phyloP scores from a whole-genome alignment of 2,329 filamentous ascomycete genomes.

The Pseudogymnoascus sp. region DNA sequence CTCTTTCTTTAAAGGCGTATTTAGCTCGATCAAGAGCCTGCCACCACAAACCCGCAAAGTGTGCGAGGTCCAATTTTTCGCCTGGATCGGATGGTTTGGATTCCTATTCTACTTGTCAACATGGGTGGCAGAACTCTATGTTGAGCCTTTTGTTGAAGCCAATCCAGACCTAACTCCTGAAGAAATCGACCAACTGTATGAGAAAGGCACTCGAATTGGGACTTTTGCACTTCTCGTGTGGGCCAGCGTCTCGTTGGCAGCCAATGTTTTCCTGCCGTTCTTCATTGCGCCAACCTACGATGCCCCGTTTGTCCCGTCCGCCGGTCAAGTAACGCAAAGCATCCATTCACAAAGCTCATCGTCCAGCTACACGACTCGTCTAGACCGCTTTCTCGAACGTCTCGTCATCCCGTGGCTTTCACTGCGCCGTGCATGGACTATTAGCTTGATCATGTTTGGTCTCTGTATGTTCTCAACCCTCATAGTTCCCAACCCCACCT shows the following conservation, averaged over 20 bases:
- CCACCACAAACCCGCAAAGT: conserved; percentile 77
- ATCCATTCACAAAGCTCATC: conserved; percentile 26
- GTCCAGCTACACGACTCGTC: conserved; percentile 24
- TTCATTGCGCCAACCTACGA: conserved; percentile 76
- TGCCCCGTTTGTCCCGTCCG: conserved; percentile 23
- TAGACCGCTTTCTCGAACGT: conserved; percentile 42
- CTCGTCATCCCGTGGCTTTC: conserved; percentile 78
- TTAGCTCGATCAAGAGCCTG: conserved; percentile 67
- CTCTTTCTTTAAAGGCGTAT: conserved; percentile 72
- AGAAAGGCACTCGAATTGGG: conserved; percentile 76
- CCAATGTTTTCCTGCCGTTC: conserved; percentile 78
- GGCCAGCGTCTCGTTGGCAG: conserved; percentile 72
- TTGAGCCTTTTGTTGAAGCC: conserved; percentile 68
- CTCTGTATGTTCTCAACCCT: conserved; percentile 76
- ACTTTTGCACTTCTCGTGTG: conserved; percentile 87
- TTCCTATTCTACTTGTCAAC: conserved; percentile 94
- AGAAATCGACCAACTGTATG: conserved; percentile 74
- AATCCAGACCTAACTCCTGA: conserved; percentile 71
- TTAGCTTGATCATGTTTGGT: conserved; percentile 78
- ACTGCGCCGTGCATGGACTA: conserved; percentile 78
- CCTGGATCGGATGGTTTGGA: conserved; percentile 94
- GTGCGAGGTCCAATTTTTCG: conserved; percentile 74
- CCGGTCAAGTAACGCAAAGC: conserved; percentile 24
- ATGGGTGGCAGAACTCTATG: conserved; percentile 88
- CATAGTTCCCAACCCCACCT: conserved; percentile 62